phyloP scores from a whole-genome alignment of 805 yeast genomes.

The Ogataea neopini region DNA sequence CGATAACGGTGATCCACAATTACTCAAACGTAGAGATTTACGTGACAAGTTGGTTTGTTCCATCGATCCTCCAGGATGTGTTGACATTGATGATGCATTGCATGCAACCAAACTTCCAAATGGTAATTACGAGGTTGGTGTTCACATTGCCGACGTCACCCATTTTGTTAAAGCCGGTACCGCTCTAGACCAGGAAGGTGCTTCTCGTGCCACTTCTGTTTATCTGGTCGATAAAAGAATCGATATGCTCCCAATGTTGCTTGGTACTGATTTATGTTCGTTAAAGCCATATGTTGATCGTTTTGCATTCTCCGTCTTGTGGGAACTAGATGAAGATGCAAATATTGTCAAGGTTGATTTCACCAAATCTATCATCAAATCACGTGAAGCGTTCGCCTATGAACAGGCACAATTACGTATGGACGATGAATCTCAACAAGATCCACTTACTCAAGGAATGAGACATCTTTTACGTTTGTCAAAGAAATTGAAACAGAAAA shows the following conservation, averaged over 20 bases:
- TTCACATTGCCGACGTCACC: conserved; percentile 98
- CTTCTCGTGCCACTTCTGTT: conserved; percentile 95
- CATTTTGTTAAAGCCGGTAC: conserved; percentile 94
- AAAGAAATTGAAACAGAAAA: conserved; percentile 76
- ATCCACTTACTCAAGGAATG: conserved; percentile 88
- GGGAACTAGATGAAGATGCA: conserved; percentile 92
- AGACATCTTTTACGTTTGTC: conserved; percentile 78
- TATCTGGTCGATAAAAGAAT: conserved; percentile 97
- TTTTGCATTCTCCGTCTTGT: conserved; percentile 90
- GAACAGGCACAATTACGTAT: conserved; percentile 91
- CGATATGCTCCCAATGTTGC: conserved; percentile 94
- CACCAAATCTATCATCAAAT: conserved; percentile 85
- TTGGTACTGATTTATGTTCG: conserved; percentile 96
- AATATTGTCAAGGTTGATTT: conserved; percentile 76
- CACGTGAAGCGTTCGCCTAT: conserved; percentile 93
- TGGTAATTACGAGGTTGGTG: conserved; percentile 97
- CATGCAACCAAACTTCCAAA: conserved; percentile 85
- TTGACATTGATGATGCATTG: conserved; percentile 97
- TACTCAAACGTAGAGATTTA: conserved; percentile 73
- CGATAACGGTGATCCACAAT: conserved; percentile 52
- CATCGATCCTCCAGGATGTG: conserved; percentile 97
- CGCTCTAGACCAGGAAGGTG: conserved; percentile 93
- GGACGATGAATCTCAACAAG: conserved; percentile 73
- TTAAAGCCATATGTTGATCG: conserved; percentile 93
- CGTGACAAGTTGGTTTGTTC: conserved; percentile 90